Conservation (phyloP, 345 rosid genomes). For the Brassica incana region DNA sequence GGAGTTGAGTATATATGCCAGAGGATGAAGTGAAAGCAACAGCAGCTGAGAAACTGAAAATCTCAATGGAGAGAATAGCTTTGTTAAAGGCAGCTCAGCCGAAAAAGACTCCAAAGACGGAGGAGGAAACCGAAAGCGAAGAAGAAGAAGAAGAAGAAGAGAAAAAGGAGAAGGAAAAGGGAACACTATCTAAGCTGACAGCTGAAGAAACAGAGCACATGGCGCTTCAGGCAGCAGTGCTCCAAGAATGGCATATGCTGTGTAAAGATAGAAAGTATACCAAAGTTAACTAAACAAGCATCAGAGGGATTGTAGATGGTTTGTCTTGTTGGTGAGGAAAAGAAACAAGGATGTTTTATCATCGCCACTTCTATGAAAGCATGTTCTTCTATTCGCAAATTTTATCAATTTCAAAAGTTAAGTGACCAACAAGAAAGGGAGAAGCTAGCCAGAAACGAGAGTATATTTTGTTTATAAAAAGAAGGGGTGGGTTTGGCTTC, state of each 20-base stretch:
- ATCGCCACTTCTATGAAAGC: no score
- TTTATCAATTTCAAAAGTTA: no score
- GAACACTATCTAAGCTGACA: constrained; percentile 72
- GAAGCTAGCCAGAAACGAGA: not conserved
- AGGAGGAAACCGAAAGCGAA: constrained; percentile 51
- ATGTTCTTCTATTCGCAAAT: no score
- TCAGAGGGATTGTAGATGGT: no score
- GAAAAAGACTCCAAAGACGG: constrained; percentile 54
- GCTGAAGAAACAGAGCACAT: constrained; percentile 96
- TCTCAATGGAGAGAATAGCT: constrained; percentile 91
- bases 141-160: constrained; percentile 42
- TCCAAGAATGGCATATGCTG: constrained; percentile 93
- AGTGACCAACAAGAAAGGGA: constrained; percentile 1
- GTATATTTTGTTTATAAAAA: not conserved
- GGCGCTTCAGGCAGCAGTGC: constrained; percentile 93
- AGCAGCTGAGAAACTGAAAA: constrained; percentile 83
- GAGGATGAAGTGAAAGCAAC: constrained; percentile 95
- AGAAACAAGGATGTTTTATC: no score
- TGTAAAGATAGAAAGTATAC: constrained; percentile 56
- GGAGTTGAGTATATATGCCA: constrained; percentile 88
- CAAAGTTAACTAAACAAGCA: constrained; percentile 43
- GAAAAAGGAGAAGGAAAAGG: constrained; percentile 54
- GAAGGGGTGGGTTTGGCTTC: not conserved
- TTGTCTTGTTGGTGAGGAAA: no score
- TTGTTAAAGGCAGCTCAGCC: constrained; percentile 89